Conservation (phyloP, 768 basidiomycete species). For the Hericium alpestre region DNA sequence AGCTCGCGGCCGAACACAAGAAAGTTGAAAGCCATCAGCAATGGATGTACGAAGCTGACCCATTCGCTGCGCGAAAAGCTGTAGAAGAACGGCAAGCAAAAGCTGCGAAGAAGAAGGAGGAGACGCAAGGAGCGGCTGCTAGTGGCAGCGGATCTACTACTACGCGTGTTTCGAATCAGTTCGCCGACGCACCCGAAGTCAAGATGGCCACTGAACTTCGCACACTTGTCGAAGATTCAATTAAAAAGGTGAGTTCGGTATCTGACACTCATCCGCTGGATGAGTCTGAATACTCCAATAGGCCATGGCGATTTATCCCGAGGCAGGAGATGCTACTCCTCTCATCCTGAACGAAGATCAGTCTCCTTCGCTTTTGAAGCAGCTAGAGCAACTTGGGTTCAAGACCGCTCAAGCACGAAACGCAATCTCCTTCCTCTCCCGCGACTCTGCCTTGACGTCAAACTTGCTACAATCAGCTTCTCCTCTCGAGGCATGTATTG, state of each 20-base stretch:
- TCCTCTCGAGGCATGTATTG: constrained; percentile 69
- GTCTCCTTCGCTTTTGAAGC: constrained; percentile 31
- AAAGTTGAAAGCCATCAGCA: constrained; percentile 52
- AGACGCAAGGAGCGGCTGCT: constrained; percentile 15
- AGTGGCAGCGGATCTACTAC: not conserved
- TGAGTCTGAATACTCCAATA: constrained; percentile 18
- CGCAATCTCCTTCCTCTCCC: constrained; percentile 45
- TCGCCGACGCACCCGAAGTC: constrained; percentile 56
- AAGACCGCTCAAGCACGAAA: constrained; percentile 38
- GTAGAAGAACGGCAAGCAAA: constrained; percentile 60
- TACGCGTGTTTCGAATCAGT: constrained; percentile 24
- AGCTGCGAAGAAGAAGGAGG: constrained; percentile 33
- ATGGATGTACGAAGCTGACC: constrained; percentile 87
- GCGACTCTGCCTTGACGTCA: constrained; percentile 46
- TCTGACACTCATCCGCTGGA: not conserved
- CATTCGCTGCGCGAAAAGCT: constrained; percentile 62
- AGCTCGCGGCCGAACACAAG: constrained; percentile 63
- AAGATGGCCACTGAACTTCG: constrained; percentile 71
- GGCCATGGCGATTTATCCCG: constrained; percentile 44
- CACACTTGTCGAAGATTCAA: constrained; percentile 69
- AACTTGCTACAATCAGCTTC: constrained; percentile 49
- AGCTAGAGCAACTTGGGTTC: constrained; percentile 64
- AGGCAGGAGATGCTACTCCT: constrained; percentile 27
- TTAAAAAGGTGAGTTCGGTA: constrained; percentile 51
- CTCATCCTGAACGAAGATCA: constrained; percentile 33